Conservation (phyloP, 345 rosid species). For the Populus pruinosa region DNA sequence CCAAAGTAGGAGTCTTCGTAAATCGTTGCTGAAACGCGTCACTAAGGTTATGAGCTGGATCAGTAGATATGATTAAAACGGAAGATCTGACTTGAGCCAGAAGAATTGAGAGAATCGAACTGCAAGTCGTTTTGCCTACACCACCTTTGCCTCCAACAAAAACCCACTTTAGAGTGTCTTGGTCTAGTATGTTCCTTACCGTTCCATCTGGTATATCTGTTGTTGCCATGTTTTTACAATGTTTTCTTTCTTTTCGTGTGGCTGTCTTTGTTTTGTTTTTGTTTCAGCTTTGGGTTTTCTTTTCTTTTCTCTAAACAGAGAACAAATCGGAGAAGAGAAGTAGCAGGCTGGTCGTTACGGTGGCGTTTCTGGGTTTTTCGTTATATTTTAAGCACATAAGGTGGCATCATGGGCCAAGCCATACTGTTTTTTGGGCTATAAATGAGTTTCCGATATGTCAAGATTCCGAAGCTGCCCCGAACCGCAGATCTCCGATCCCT, state of each 20-base stretch:
- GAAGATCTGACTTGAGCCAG: slow-evolving; percentile 80
- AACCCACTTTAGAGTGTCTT: slow-evolving; percentile 91
- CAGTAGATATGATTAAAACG: slow-evolving; percentile 96
- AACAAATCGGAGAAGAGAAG: neutral
- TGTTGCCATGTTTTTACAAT: slow-evolving; percentile 18
- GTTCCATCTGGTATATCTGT: slow-evolving; percentile 60
- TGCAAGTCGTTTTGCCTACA: slow-evolving; percentile 96
- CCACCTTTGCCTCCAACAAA: slow-evolving; percentile 99
- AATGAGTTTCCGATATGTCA: neutral
- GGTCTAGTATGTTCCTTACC: slow-evolving; percentile 73
- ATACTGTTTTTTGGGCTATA: neutral
- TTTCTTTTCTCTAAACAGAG: neutral
- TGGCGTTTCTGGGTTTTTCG: neutral
- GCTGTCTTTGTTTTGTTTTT: neutral
- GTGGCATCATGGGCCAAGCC: neutral
- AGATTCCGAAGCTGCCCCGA: neutral
- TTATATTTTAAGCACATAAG: neutral
- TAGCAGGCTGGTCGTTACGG: neutral
- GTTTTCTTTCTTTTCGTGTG: neutral
- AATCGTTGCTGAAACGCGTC: slow-evolving; percentile 98
- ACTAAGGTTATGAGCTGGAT: slow-evolving; percentile 99
- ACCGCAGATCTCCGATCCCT: no score
- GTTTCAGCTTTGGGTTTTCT: neutral
- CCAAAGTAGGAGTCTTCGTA: slow-evolving; percentile 80
- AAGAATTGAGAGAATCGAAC: slow-evolving; percentile 80